phyloP scores from a whole-genome alignment of 139 green algal genomes.

The Ulvella scutata region DNA sequence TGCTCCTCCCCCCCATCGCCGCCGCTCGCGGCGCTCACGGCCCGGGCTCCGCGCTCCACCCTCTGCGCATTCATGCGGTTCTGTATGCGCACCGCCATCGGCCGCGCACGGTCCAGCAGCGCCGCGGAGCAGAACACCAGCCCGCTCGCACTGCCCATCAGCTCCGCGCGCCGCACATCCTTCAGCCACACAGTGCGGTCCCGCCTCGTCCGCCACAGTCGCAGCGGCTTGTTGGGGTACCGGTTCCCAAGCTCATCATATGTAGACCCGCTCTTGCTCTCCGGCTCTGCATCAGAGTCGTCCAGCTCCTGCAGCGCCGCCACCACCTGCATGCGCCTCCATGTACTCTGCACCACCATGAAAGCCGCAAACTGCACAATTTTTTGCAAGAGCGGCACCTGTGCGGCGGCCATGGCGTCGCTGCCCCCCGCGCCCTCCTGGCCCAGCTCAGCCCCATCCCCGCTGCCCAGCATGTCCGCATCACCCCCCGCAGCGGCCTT shows the following conservation, averaged over 20 bases:
- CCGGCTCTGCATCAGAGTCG: slow-evolving; percentile 21
- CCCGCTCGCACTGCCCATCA: background rate
- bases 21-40: background rate
- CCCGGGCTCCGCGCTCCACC: too few species aligned
- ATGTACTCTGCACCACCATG: too few species aligned
- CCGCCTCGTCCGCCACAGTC: slow-evolving; percentile 17
- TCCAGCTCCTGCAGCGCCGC: slow-evolving; percentile 23
- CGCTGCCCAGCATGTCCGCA: background rate
- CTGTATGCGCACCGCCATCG: background rate
- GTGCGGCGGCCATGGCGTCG: background rate
- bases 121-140: slow-evolving; percentile 8
- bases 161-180: slow-evolving; percentile 16
- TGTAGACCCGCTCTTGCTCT: background rate
- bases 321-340: slow-evolving; percentile 15
- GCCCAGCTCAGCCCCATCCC: background rate
- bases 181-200: slow-evolving; percentile 23
- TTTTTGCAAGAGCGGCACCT: too few species aligned
- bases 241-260: slow-evolving; percentile 18
- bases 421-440: background rate
- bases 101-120: slow-evolving; percentile 7
- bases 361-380: too few species aligned
- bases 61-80: background rate
- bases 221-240: slow-evolving; percentile 14
- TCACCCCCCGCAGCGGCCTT: background rate
- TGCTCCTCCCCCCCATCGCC: background rate